A percentile compares a stretch with the other conserved stretches of the same genome.
These are phyloP conservation scores for Ascochyta lentis DNA, from an alignment of 2,329 filamentous ascomycete species.

Conservation along the genomic window DNA sequence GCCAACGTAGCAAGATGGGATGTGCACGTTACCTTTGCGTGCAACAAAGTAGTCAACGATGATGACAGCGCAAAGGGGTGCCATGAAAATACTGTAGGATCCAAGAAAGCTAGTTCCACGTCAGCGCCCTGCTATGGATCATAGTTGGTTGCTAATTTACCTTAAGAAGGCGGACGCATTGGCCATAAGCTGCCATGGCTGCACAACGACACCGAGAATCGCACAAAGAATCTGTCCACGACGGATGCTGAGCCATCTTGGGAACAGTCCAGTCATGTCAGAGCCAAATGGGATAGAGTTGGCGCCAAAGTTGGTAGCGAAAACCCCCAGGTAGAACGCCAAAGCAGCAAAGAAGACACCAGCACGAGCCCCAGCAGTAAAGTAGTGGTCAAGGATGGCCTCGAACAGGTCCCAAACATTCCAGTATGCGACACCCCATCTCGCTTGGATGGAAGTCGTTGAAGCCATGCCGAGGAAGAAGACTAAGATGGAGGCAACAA, in stretches of 20 bases:
- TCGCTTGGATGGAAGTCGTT: constrained; percentile 45
- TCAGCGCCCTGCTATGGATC: no score
- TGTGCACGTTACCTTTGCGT: constrained; percentile 52
- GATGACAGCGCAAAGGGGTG: constrained; percentile 49
- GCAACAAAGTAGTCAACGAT: constrained; percentile 50
- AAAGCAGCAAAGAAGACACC: constrained; percentile 50
- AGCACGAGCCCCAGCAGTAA: constrained; percentile 47
- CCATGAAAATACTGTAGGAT: constrained; percentile 52
- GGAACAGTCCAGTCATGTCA: constrained; percentile 53
- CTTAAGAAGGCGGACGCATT: constrained; percentile 50
- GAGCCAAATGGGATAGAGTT: constrained; percentile 53
- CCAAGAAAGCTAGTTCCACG: constrained; percentile 36
- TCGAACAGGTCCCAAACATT: constrained; percentile 56
- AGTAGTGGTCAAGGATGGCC: constrained; percentile 52
- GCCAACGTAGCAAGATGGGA: constrained; percentile 47
- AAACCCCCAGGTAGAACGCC: constrained; percentile 48
- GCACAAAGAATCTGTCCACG: constrained; percentile 52
- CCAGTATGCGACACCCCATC: constrained; percentile 52
- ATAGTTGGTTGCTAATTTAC: not conserved
- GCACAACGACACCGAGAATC: constrained; percentile 36
- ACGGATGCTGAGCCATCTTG: constrained; percentile 53
- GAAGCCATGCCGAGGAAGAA: constrained; percentile 52
- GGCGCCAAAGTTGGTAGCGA: constrained; percentile 53
- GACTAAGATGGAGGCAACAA: constrained; percentile 49
- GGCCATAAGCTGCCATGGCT: constrained; percentile 51